Base-by-base conservation (phyloP, 331 rosid genomes). In the Cydonia oblonga region DNA sequence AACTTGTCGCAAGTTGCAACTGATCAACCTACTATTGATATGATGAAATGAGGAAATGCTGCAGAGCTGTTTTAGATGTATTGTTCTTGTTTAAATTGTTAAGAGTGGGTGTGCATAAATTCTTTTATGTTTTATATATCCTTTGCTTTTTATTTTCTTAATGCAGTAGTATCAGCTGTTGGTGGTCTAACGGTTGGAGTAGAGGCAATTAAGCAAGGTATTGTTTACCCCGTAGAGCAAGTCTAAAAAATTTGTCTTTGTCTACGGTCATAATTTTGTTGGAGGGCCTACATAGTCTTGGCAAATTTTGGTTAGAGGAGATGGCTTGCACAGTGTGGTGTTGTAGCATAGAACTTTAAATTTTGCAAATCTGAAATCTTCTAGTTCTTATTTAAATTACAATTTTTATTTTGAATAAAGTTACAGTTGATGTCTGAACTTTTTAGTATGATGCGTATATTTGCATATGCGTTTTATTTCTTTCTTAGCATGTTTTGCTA, bases 161-260 rank as follows among this genome's bases (percentile, higher is more conserved):
- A 58, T 87, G 87, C 91, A 92, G 96, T 90, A 20, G 73, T 86
- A 68, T 92, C 96, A 56, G 92, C 96, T 79, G 96, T 92, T 60
- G 82, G 96, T 74, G 98, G 96, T 74, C 83, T 92, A 71, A 90
- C 81, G 72, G 80, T 90, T 73, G 93, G 87, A 75, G 88, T 90
- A 72, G 90, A 84, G 53, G 81, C 86, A 46, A 87, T 90, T 74
- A 18, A 81, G 59, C 81, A 92, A 81, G 96, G 98, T 92, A 87
- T 63, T 84, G 18, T 13, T 58, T 69, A 26, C 26, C 54, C 80
- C n/a, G 16, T 64, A 32, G 56, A 61, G 40, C 44, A 64, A 51
- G 1, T 64, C 59, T 70, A 59, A 32, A 30, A 57, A 73, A 71
- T 35, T 25, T 62, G 3, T 30, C 64, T 33, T 26, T 30, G 3